Percentiles rank a stretch among this genome's conserved stretches.
These are phyloP conservation scores for Chaetomiaceae sp. DNA, from an alignment of 2,329 filamentous ascomycete species.

Conservation along the genomic window DNA sequence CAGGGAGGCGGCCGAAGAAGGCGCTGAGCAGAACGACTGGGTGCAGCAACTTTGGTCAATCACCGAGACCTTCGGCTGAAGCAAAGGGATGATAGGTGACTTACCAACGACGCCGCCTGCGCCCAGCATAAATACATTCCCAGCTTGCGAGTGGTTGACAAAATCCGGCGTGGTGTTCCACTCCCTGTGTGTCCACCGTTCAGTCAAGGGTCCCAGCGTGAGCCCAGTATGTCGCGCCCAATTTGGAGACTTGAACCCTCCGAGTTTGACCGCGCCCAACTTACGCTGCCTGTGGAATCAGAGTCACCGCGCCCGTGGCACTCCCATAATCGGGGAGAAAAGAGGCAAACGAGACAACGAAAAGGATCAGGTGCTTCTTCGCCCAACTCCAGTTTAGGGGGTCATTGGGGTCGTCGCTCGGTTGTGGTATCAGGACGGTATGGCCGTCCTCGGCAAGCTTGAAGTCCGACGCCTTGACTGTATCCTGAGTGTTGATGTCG, in stretches of 20 bases:
- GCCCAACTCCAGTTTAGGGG: conserved; percentile 48
- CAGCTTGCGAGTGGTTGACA: conserved; percentile 47
- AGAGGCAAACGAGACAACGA: conserved; percentile 43
- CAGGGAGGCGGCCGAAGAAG: conserved; percentile 41
- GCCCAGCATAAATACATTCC: conserved; percentile 49
- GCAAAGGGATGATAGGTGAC: conserved; percentile 1
- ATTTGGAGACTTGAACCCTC: no score
- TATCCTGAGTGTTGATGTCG: conserved; percentile 32
- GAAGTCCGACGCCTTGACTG: conserved; percentile 23
- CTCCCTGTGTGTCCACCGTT: conserved; percentile 31
- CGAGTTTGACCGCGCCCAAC: conserved; percentile 17
- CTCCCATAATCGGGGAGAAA: conserved; percentile 47
- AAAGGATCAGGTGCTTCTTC: conserved; percentile 46
- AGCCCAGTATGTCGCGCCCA: no score
- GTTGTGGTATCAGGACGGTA: conserved; percentile 50
- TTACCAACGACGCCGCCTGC: conserved; percentile 38
- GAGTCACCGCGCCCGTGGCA: conserved; percentile 39
- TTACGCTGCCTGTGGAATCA: conserved; percentile 40
- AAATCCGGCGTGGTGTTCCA: conserved; percentile 45
- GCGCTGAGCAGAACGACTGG: conserved; percentile 37
- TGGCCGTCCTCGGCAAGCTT: conserved; percentile 38
- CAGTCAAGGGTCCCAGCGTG: no score
- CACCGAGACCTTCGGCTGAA: neutral
- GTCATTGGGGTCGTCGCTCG: conserved; percentile 45
- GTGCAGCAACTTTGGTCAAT: neutral